These are phyloP conservation scores for Uromyces viciae-fabae DNA, from an alignment of 1,284 basidiomycete species.

Conservation along the genomic window DNA sequence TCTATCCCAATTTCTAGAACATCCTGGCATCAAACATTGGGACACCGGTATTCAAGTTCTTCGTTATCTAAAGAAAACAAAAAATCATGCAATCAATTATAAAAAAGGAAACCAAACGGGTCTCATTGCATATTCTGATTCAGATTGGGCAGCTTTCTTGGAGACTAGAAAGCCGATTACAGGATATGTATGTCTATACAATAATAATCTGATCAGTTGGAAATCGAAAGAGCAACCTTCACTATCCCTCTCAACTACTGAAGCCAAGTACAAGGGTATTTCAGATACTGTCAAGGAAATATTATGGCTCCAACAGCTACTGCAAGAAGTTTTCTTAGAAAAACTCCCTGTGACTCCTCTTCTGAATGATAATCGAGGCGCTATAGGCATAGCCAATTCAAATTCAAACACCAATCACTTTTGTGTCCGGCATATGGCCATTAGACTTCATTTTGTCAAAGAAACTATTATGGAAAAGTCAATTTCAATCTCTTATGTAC, in stretches of 20 bases:
- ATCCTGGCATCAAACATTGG: conserved; percentile 10
- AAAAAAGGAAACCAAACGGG: neutral
- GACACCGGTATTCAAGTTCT: neutral
- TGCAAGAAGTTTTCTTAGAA: no score
- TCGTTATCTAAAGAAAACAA: neutral
- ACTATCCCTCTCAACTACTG: neutral
- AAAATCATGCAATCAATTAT: neutral
- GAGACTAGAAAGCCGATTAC: neutral
- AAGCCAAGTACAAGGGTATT: neutral
- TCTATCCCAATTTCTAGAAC: neutral
- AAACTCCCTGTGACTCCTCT: no score
- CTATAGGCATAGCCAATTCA: no score
- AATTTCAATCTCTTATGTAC: no score
- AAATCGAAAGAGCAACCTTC: neutral
- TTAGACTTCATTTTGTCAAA: no score
- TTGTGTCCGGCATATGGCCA: no score
- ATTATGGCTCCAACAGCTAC: no score
- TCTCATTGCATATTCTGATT: neutral
- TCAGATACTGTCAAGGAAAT: neutral
- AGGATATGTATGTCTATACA: neutral
- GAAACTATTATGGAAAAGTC: no score
- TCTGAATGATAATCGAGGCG: no score
- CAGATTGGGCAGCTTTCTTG: neutral
- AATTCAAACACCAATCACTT: no score
- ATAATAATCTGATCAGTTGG: neutral